phyloP scores from a whole-genome alignment of 2,329 filamentous ascomycete genomes.

The Mollisiaceae sp. region DNA sequence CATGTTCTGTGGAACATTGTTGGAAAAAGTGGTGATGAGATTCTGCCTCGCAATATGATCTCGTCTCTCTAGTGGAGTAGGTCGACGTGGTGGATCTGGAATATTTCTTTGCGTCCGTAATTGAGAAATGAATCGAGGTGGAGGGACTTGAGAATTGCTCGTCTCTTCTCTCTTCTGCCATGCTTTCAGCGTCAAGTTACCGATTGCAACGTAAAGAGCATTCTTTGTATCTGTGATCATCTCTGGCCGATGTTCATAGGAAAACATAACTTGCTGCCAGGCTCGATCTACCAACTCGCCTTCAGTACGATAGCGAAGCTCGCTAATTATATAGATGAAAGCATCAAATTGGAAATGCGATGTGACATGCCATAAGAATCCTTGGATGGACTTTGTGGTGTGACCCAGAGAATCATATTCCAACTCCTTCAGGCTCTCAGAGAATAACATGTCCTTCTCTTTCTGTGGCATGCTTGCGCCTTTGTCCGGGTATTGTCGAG shows the following conservation, averaged over 20 bases:
- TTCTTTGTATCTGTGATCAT: constrained; percentile 39
- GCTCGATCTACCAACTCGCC: constrained; percentile 41
- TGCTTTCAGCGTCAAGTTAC: constrained; percentile 41
- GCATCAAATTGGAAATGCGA: constrained; percentile 45
- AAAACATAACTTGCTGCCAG: constrained; percentile 40
- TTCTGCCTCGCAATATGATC: constrained; percentile 12
- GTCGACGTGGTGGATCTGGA: constrained; percentile 18
- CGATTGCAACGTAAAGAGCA: constrained; percentile 37
- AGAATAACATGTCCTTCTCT: constrained; percentile 43
- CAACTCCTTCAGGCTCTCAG: constrained; percentile 45
- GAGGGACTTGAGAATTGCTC: constrained; percentile 13
- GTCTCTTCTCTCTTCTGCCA: constrained; percentile 40
- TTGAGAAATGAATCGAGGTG: constrained; percentile 32
- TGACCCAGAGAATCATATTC: constrained; percentile 44
- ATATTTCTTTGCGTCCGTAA: constrained; percentile 36
- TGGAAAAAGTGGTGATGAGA: background rate
- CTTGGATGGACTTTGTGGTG: constrained; percentile 37
- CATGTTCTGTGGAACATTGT: constrained; percentile 10
- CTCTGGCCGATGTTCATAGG: constrained; percentile 40
- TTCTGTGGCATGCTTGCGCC: constrained; percentile 41
- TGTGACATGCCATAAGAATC: constrained; percentile 44
- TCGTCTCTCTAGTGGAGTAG: background rate
- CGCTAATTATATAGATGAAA: constrained; percentile 44
- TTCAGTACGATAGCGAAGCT: constrained; percentile 40
- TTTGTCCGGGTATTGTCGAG: constrained; percentile 39